Evolutionary conservation across 2,329 filamentous ascomycete species (phyloP).

Genomic region (Epicoccum sorghinum): DNA sequence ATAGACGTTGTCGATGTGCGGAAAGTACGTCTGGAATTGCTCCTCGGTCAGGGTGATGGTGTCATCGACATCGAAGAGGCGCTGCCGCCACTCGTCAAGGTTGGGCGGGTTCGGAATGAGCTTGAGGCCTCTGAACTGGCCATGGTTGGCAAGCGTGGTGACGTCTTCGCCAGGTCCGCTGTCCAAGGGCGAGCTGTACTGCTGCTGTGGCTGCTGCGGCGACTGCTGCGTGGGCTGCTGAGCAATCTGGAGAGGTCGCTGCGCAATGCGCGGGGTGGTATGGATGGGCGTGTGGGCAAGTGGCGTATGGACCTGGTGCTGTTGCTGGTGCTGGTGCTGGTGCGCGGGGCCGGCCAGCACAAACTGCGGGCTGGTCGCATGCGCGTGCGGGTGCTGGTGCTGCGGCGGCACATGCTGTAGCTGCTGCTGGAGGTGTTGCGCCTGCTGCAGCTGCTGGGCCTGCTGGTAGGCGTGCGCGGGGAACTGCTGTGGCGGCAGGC

Average conservation of each 20-base stretch:
- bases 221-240: background rate
- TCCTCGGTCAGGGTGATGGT: slow-evolving; percentile 75
- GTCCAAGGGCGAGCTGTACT: slow-evolving; percentile 12
- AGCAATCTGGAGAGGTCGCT: slow-evolving; percentile 24
- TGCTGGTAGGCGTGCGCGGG: slow-evolving; percentile 1
- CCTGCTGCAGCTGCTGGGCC: slow-evolving; percentile 18
- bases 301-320: slow-evolving; percentile 7
- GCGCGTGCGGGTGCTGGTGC: slow-evolving; percentile 11
- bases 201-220: slow-evolving; percentile 12
- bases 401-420: background rate
- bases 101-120: slow-evolving; percentile 71
- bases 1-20: slow-evolving; percentile 83
- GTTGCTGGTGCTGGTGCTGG: too few relatives aligned
- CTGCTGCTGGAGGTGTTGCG: slow-evolving; percentile 29
- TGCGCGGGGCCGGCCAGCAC: slow-evolving; percentile 21
- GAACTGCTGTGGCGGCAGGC: slow-evolving; percentile 16
- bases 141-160: slow-evolving; percentile 54
- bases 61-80: slow-evolving; percentile 76
- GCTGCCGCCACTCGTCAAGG: slow-evolving; percentile 71
- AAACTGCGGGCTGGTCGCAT: slow-evolving; percentile 33
- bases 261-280: slow-evolving; percentile 18
- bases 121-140: slow-evolving; percentile 60
- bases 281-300: slow-evolving; percentile 18
- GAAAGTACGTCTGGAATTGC: slow-evolving; percentile 82
- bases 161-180: slow-evolving; percentile 21